Evolutionary conservation across 169 alveolate genomes (phyloP).

Genomic region (Ichthyophthirius multifiliis): DNA sequence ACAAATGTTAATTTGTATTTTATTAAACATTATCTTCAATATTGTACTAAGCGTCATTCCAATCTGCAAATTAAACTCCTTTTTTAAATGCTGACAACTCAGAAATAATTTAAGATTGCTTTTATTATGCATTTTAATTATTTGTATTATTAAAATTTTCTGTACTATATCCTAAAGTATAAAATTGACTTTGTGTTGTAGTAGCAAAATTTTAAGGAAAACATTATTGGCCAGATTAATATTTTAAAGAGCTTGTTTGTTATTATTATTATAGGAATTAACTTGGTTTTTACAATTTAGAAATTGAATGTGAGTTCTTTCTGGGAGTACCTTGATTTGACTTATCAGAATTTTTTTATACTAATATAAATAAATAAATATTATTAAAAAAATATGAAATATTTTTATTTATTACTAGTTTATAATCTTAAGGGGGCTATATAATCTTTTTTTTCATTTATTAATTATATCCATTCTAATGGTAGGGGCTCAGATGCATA

Average conservation of each 20-base stretch:
- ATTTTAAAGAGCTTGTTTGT: neutral
- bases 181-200: neutral
- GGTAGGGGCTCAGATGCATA: slow-evolving; percentile 45
- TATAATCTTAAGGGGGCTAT: neutral
- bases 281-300: too few relatives aligned
- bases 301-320: neutral
- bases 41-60: neutral
- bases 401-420: neutral
- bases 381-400: neutral
- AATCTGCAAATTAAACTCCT: neutral
- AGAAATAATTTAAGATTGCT: neutral
- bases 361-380: neutral
- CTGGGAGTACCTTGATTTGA: neutral
- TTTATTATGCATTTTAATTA: neutral
- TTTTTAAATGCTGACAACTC: neutral
- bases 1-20: neutral
- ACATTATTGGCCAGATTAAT: too few relatives aligned
- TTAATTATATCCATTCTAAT: slow-evolving; percentile 39
- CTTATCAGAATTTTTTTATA: neutral
- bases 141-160: neutral
- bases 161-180: neutral
- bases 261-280: neutral
- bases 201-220: neutral
- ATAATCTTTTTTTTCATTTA: slow-evolving; percentile 29
- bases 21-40: neutral